Evolutionary conservation across 441 rosid species (phyloP).

Genomic region (Gossypium gossypioides): DNA sequence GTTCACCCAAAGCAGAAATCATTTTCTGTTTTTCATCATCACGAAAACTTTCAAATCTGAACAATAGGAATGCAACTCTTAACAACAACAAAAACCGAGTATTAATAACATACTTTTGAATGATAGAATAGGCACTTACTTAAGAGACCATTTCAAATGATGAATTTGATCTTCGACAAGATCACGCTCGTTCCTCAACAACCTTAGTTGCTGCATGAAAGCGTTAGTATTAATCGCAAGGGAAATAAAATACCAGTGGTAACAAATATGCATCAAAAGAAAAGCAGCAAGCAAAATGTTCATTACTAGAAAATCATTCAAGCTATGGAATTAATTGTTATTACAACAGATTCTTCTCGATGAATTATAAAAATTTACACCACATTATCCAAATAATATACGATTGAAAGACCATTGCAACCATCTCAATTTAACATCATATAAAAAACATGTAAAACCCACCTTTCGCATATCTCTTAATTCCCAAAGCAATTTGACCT

Average conservation of each 20-base stretch:
- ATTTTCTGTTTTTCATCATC: constrained; percentile 38
- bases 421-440: neutral
- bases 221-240: neutral
- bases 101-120: neutral
- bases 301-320: neutral
- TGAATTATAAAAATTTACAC: neutral
- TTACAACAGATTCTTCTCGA: neutral
- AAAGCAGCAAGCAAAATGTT: neutral
- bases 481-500: constrained; percentile 78
- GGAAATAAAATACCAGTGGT: neutral
- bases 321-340: neutral
- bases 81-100: neutral
- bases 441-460: constrained; percentile 2
- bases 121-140: constrained; percentile 34
- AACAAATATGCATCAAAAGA: neutral
- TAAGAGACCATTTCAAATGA: constrained; percentile 74
- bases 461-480: constrained; percentile 74
- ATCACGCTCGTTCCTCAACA: constrained; percentile 78
- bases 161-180: constrained; percentile 81
- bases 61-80: neutral
- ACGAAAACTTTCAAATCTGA: constrained; percentile 48
- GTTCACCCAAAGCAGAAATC: constrained; percentile 27
- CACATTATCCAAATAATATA: neutral
- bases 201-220: constrained; percentile 54
- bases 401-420: neutral